Conservation (phyloP, 495 filamentous ascomycete genomes). For the Mytilinidion resinicola region DNA sequence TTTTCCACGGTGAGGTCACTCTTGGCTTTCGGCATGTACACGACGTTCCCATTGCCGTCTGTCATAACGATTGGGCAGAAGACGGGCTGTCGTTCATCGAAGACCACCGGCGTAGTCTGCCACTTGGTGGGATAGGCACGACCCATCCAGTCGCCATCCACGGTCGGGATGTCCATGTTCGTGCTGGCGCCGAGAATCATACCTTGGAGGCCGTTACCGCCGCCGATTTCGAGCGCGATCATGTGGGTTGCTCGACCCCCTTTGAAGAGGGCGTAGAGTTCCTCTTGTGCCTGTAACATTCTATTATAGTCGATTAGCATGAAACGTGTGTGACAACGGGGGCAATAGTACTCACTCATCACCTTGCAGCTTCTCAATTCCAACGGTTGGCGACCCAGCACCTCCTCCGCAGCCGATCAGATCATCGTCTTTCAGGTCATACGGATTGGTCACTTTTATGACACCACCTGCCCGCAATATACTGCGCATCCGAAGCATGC, state of each 20-base stretch:
- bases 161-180: constrained; percentile 45
- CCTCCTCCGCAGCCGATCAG: constrained; percentile 43
- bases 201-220: constrained; percentile 49
- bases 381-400: constrained; percentile 45
- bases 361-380: constrained; percentile 47
- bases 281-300: constrained; percentile 44
- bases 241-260: constrained; percentile 21
- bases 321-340: not conserved
- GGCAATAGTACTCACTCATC: constrained; percentile 31
- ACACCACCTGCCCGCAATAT: constrained; percentile 43
- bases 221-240: constrained; percentile 48
- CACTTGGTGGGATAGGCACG: constrained; percentile 52
- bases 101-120: constrained; percentile 52
- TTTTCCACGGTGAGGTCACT: constrained; percentile 31
- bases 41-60: constrained; percentile 46
- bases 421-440: constrained; percentile 37
- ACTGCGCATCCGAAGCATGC: constrained; percentile 37
- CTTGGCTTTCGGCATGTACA: constrained; percentile 39
- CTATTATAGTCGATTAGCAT: constrained; percentile 1
- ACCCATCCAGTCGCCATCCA: constrained; percentile 54
- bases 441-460: constrained; percentile 41
- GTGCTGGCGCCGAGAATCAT: constrained; percentile 45
- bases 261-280: constrained; percentile 39
- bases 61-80: constrained; percentile 30
- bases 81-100: constrained; percentile 44